Base-by-base conservation (phyloP, 2,329 filamentous ascomycete species). In the Metarhizium anisopliae region DNA sequence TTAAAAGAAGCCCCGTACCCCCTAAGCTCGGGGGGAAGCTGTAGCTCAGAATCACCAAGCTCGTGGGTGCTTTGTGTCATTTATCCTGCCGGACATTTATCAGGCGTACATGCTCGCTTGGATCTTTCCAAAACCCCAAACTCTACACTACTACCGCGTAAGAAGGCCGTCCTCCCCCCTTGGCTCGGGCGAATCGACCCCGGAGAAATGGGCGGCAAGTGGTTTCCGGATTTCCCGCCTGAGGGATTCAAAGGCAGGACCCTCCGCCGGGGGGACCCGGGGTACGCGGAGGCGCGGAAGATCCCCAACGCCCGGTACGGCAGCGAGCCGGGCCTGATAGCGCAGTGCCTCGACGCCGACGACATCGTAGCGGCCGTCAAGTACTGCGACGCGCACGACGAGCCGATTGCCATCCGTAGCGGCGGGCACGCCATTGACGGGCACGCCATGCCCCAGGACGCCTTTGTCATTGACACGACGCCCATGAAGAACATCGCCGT, bases 361-460 rank as follows among this genome's bases (percentile, higher is more conserved):
- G 52, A 54, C 16, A 36, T 54, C 11, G 18, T 35, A 6, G 7
- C 30, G 16, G 52, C 52, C 4, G 52, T 54, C 30, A 10, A 49
- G 14, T 54, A 47, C 35, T 54, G 52, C 32, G 20, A 42, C 16
- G 35, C 32, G 5, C 42, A 49, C 14, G 16, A 36, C 35, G 29
- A 47, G 32, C 45, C 25, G 4, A 54, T 54, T 30, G 52, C 52
- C 29, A 49, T 54, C n/a, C 52, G 52, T 10, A 54, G 42, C 32
- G 52, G 52, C 25, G 52, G 52, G 14, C 52, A 54, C 32, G 42
- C 52, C 16, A 54, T 54, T 16, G 52, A 54, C 40, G 52, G 52
- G 29, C 43, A 49, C 14, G 52, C 43, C 16, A 49, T 54, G 52
- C 52, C 52, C 3, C 25, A 54, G 5, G 52, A 35, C 18, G 52